Evolutionary conservation across 2,329 filamentous ascomycete species (phyloP), one percentile per base, ranked within the genome.

Genomic region (Penicillium vulpinum): DNA sequence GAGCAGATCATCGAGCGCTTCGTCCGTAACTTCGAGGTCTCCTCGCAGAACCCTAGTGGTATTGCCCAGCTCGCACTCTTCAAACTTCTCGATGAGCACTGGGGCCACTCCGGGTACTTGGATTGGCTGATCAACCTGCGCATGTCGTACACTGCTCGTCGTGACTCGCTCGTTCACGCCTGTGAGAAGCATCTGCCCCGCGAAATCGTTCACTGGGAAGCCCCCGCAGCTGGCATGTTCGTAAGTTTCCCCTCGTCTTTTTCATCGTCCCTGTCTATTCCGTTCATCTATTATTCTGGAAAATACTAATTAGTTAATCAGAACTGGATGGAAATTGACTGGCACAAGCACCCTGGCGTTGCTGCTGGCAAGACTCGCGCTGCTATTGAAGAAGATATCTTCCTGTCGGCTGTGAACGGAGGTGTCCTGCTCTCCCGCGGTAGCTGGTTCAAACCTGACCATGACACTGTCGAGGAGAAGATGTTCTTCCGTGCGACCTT

Each of bases 181-280:
- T 97, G 92, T 70, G 90, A 94, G 74, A 83, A 85, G 61, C 85
- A 88, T 65, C 77, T 97, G 21, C 92, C 92, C 0, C 77, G 72
- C 24, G 87, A 89, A 22, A 80, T 97, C 33, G 88, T 91, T 18
- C 86, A 81, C 73, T 97, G 92, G 92, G 83, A 80, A 26, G 84
- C 90, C 0, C 92, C 93, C 0, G 83, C 83, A 56, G 91, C 92
- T 1, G 93, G 93, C 71, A 99, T 99, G 94, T 99, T 99, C 83
- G 88, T 91, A 76, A 82, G 88, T 86, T 36, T 52, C 59, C 16
- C 21, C 40, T 28, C 10, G 28, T 28, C n/a, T 21, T 13, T 33
- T 55, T 24, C 44, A 38, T 26, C 5, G n/a, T 33, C 22, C n/a
- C 15, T 44, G 26, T n/a, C 31, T 58, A 15, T 21, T 5, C 21